phyloP scores from a whole-genome alignment of 768 basidiomycete genomes.

The Boletus eberwhitei region DNA sequence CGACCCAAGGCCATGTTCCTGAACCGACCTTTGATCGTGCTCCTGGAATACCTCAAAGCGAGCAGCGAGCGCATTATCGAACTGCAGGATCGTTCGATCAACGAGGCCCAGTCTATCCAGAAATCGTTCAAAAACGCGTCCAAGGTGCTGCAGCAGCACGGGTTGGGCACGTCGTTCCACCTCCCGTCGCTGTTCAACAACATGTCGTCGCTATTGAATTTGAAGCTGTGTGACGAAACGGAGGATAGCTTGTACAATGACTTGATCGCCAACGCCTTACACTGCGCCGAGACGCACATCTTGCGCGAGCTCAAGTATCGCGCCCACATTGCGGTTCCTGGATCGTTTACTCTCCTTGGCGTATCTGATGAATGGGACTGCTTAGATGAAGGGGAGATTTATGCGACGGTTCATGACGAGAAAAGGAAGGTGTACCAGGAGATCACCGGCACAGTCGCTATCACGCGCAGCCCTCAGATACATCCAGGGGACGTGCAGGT shows the following conservation, averaged over 20 bases:
- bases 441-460: slow-evolving; percentile 39
- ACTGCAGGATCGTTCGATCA: slow-evolving; percentile 39
- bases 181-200: slow-evolving; percentile 42
- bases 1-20: slow-evolving; percentile 42
- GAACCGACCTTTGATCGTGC: slow-evolving; percentile 47
- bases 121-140: slow-evolving; percentile 35
- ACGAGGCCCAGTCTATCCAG: slow-evolving; percentile 34
- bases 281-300: slow-evolving; percentile 42
- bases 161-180: slow-evolving; percentile 44
- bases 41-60: slow-evolving; percentile 47
- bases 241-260: slow-evolving; percentile 28
- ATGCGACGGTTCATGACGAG: slow-evolving; percentile 38
- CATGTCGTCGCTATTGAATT: slow-evolving; percentile 32
- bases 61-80: slow-evolving; percentile 29
- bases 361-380: slow-evolving; percentile 51
- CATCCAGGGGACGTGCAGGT: slow-evolving; percentile 48
- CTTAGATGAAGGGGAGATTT: slow-evolving; percentile 46
- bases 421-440: slow-evolving; percentile 22
- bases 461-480: slow-evolving; percentile 51
- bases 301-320: slow-evolving; percentile 51
- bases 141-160: slow-evolving; percentile 40
- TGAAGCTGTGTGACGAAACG: slow-evolving; percentile 19
- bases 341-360: slow-evolving; percentile 48
- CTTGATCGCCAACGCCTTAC: slow-evolving; percentile 36
- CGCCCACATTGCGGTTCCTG: slow-evolving; percentile 48